A percentile compares a stretch with the other conserved stretches of the same genome.
phyloP scores from a whole-genome alignment of 805 yeast species.

The Saturnispora zaruensis region DNA sequence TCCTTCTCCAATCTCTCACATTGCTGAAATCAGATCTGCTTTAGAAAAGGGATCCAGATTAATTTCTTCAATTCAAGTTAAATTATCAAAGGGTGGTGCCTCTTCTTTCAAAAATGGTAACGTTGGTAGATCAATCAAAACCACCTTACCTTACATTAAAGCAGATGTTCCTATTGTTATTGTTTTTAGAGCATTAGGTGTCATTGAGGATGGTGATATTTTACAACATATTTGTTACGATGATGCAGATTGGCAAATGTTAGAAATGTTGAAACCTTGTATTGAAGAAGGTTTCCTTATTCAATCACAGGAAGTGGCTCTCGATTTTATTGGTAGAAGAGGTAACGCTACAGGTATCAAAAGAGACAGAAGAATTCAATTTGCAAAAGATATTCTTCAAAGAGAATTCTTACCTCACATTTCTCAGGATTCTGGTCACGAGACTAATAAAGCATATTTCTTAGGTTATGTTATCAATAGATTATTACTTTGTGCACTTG shows the following conservation, averaged over 20 bases:
- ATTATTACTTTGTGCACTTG: constrained; percentile 87
- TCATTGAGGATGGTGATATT: constrained; percentile 98
- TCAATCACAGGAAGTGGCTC: constrained; percentile 96
- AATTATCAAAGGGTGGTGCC: constrained; percentile 51
- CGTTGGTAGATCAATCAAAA: constrained; percentile 78
- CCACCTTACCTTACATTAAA: constrained; percentile 92
- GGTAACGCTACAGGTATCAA: constrained; percentile 94
- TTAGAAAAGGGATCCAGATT: constrained; percentile 95
- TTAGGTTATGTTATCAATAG: constrained; percentile 97
- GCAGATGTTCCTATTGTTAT: constrained; percentile 96
- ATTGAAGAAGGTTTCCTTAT: constrained; percentile 98
- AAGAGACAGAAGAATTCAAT: constrained; percentile 96
- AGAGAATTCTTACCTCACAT: constrained; percentile 96
- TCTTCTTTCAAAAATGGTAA: constrained; percentile 40
- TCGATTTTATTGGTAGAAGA: constrained; percentile 97
- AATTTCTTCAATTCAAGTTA: constrained; percentile 89
- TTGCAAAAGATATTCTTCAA: constrained; percentile 93
- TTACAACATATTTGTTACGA: constrained; percentile 97
- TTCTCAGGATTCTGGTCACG: constrained; percentile 95
- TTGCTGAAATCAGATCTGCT: constrained; percentile 96
- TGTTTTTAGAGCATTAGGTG: constrained; percentile 96
- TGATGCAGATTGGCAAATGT: constrained; percentile 98
- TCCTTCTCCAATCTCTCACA: constrained; percentile 90
- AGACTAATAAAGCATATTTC: constrained; percentile 93
- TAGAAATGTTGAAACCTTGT: constrained; percentile 98